Conservation (phyloP, 139 green algal genomes). For the Chlorella vulgaris region DNA sequence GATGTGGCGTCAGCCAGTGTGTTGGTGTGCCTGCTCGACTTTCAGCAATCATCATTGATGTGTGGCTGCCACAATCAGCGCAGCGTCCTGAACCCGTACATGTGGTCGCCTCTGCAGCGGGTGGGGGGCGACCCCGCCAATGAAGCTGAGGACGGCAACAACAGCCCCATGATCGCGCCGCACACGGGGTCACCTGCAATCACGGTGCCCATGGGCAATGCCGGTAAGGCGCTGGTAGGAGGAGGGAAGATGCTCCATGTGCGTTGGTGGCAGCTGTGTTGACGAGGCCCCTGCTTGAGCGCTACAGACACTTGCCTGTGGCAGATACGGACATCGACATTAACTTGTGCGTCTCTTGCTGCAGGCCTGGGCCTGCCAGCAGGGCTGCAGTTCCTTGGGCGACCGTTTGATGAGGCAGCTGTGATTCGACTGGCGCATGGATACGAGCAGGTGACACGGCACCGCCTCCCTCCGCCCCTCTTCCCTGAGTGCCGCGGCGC, state of each 20-base stretch:
- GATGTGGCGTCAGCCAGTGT: no score
- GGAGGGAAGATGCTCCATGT: background rate
- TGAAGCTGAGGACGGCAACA: constrained; percentile 9
- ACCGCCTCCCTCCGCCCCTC: background rate
- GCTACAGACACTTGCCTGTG: no score
- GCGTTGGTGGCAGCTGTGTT: background rate
- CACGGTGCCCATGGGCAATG: constrained; percentile 38
- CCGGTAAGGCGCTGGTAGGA: background rate
- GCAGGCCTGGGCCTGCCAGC: constrained; percentile 16
- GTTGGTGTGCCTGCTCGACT: background rate
- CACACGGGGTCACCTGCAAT: constrained; percentile 33
- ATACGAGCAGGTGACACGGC: constrained; percentile 18
- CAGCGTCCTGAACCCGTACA: no score
- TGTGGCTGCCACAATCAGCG: no score
- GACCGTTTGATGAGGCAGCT: constrained; percentile 7
- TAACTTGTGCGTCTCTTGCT: background rate
- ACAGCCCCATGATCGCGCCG: constrained; percentile 25
- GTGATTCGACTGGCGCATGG: constrained; percentile 9
- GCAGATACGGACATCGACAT: no score
- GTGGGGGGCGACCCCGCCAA: background rate
- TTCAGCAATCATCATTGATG: no score
- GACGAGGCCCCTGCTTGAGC: background rate
- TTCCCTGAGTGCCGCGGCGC: constrained; percentile 17
- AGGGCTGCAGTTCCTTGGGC: constrained; percentile 21
- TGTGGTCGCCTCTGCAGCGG: background rate